Percentiles rank a stretch among this genome's conserved stretches.
Conservation (phyloP, 192 early-diverging fungal genomes). For the Phycomyces nitens region DNA sequence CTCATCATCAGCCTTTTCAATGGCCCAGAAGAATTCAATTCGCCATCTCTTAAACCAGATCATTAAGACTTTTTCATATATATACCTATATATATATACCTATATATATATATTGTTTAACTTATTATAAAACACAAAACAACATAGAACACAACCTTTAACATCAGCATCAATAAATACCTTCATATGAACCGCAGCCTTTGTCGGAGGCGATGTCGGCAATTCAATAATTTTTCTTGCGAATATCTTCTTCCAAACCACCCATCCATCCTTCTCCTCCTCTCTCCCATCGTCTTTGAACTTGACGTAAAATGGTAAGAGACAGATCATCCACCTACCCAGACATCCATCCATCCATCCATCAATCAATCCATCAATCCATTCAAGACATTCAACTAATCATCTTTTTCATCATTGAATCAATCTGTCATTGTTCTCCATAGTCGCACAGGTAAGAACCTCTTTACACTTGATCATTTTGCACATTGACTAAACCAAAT, state of each 20-base stretch:
- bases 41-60: no score
- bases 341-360: constrained; percentile 23
- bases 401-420: neutral
- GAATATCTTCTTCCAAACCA: neutral
- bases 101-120: neutral
- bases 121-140: neutral
- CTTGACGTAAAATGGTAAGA: neutral
- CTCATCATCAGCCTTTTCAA: constrained; percentile 20
- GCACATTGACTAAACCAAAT: no score
- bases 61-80: no score
- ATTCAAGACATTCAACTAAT: neutral
- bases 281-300: constrained; percentile 2
- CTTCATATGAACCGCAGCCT: no score
- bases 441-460: constrained; percentile 24
- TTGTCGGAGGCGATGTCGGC: no score
- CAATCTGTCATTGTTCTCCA: constrained; percentile 4
- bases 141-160: neutral
- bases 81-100: no score
- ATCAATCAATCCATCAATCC: neutral
- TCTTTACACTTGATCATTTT: no score
- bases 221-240: no score
- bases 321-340: neutral
- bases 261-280: neutral
- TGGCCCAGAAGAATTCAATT: constrained; percentile 19
- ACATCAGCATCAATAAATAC: neutral